A percentile compares a stretch with the other conserved stretches of the same genome.
phyloP scores from a whole-genome alignment of 2,329 filamentous ascomycete genomes.

The Stachybotrys chartarum region DNA sequence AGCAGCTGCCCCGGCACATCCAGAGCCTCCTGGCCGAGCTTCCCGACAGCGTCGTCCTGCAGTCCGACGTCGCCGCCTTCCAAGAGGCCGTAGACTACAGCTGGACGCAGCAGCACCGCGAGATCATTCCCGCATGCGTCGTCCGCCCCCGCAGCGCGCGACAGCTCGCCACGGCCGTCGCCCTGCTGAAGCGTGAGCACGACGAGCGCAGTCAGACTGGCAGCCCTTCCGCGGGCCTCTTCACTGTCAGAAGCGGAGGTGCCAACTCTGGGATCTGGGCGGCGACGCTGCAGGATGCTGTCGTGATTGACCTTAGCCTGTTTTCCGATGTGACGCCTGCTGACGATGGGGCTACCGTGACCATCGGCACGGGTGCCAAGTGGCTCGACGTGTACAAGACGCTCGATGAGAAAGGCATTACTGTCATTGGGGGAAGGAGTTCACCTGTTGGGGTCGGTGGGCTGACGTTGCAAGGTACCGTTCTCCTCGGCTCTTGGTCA shows the following conservation, averaged over 20 bases:
- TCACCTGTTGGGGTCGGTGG: constrained; percentile 28
- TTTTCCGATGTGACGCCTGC: not conserved
- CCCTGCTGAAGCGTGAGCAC: not conserved
- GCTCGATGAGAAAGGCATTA: constrained; percentile 19
- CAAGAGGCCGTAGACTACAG: not conserved
- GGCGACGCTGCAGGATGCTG: not conserved
- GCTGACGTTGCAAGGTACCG: constrained; percentile 7
- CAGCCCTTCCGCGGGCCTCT: not conserved
- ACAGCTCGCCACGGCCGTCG: not conserved
- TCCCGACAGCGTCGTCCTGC: not conserved
- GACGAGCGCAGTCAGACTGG: not conserved
- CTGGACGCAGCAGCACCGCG: not conserved
- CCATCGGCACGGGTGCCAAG: constrained; percentile 17
- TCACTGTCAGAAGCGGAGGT: not conserved
- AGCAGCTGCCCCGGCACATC: not conserved
- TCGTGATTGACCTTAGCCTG: not conserved
- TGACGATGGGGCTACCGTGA: constrained; percentile 4
- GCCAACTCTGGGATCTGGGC: not conserved
- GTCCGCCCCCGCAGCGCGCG: not conserved
- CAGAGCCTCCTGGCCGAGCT: not conserved
- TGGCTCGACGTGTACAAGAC: constrained; percentile 27
- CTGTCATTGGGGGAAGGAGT: constrained; percentile 26
- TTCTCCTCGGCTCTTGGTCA: not conserved
- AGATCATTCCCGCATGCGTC: not conserved
- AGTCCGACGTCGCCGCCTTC: not conserved